phyloP scores from a whole-genome alignment of 2,329 filamentous ascomycete species.

The Aspergillus texensis region DNA sequence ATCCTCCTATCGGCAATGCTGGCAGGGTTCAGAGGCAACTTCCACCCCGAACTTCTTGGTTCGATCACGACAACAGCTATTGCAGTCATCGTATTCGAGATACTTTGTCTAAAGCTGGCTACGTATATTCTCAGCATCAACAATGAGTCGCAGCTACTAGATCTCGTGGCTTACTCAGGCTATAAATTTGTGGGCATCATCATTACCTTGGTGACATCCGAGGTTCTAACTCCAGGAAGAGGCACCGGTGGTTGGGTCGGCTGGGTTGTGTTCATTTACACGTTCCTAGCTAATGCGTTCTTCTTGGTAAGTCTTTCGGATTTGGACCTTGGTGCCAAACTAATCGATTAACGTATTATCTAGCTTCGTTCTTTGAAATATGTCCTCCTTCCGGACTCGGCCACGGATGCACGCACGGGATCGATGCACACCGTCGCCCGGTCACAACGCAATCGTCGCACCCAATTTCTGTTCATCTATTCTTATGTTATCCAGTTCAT shows the following conservation, averaged over 20 bases:
- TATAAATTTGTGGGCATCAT: conserved; percentile 99
- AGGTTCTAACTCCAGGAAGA: conserved; percentile 74
- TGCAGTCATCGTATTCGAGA: conserved; percentile 82
- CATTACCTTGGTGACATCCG: conserved; percentile 76
- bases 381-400: conserved; percentile 84
- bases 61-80: conserved; percentile 84
- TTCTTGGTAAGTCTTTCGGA: conserved; percentile 73
- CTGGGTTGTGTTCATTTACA: conserved; percentile 88
- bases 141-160: conserved; percentile 89
- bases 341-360: conserved; percentile 4
- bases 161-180: conserved; percentile 92
- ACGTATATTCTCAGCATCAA: conserved; percentile 93
- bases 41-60: conserved; percentile 90
- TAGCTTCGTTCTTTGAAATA: conserved; percentile 95
- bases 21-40: conserved; percentile 84
- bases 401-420: conserved; percentile 62
- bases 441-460: conserved; percentile 82
- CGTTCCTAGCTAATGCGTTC: conserved; percentile 90
- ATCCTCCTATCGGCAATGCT: conserved; percentile 90
- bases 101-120: conserved; percentile 85
- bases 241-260: conserved; percentile 86
- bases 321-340: background rate
- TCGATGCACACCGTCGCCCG: conserved; percentile 73
- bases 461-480: conserved; percentile 91
- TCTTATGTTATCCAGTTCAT: conserved; percentile 91